Base-by-base conservation (phyloP, 2,329 filamentous ascomycete species). In the Teratosphaeria viscida region DNA sequence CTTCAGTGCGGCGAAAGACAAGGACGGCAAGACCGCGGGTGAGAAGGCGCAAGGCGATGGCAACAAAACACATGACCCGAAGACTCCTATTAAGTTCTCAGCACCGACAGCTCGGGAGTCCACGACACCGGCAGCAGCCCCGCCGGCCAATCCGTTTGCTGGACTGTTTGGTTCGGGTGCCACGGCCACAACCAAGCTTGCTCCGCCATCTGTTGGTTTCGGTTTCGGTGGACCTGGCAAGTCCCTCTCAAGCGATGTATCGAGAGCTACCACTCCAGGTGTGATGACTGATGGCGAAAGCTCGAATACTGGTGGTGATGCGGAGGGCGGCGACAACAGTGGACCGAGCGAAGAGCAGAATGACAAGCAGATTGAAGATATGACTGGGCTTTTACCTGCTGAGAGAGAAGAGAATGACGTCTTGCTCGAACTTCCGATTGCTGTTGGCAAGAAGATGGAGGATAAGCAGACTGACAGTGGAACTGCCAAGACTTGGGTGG, bases 381-480 rank as follows among this genome's bases (percentile, higher is more conserved):
- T 92, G 66, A 85, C 85, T 59, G 83, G 83, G 16, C 82, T 85
- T 49, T 85, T 85, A 27, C 87, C 92, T 71, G 85, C 66, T 19
- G 73, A 74, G 61, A 52, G 57, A 29, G 65, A 88, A 70, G 81
- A 89, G 60, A 89, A 94, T 71, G 81, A 84, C 35, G 77, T 85
- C 43, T 71, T 91, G 23, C 82, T 88, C 71, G 86, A 92, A 69
- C 80, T 87, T 14, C 83, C 85, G 27, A 66, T 70, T 43, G 85
- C 86, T 53, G 90, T 89, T 72, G 86, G 84, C 12, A 75, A 86
- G 63, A 86, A 87, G 71, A 83, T 84, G 66, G 74, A 79, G 49
- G 67, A 68, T 29, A 74, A 77, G 14, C 79, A 80, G 14, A 73
- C 74, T 5, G 77, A 79, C 29, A 75, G 77, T 35, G 76, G 77